Percentiles rank a stretch among this genome's conserved stretches.
Conservation (phyloP, 306 rosid genomes). For the Dalbergia cochinchinensis region DNA sequence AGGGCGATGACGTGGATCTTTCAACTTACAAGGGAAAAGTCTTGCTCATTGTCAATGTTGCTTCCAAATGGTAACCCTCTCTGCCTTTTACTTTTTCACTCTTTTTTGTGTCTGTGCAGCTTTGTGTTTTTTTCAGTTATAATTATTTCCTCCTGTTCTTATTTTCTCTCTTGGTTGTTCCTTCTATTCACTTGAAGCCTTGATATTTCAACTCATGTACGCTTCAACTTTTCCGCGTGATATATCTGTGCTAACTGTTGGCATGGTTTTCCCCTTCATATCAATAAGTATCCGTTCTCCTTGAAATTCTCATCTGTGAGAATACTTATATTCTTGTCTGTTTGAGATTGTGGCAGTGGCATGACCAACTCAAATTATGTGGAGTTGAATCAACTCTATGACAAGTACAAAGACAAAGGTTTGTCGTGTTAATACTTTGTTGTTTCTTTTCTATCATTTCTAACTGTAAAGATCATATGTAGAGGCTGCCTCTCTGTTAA, state of each 20-base stretch:
- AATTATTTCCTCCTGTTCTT: neutral
- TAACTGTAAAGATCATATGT: neutral
- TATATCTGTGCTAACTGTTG: too few species aligned
- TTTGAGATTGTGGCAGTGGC: slow-evolving; percentile 67
- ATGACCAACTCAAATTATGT: slow-evolving; percentile 83
- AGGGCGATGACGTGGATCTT: slow-evolving; percentile 74
- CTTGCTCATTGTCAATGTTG: slow-evolving; percentile 83
- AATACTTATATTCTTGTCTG: slow-evolving; percentile 30
- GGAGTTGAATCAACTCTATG: slow-evolving; percentile 82
- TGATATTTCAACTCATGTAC: too few species aligned
- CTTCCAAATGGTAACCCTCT: slow-evolving; percentile 79
- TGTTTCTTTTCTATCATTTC: slow-evolving; percentile 16
- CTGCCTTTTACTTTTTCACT: neutral
- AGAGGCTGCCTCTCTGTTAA: neutral
- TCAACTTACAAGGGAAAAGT: slow-evolving; percentile 76
- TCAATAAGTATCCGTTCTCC: too few species aligned
- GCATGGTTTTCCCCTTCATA: too few species aligned
- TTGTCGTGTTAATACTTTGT: slow-evolving; percentile 16
- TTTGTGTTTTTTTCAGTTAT: too few species aligned
- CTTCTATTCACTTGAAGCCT: too few species aligned
- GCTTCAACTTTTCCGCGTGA: too few species aligned
- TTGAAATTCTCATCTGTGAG: neutral
- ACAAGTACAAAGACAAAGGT: slow-evolving; percentile 84
- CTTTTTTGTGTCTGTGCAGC: neutral
- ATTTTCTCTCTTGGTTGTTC: too few species aligned